A percentile compares a stretch with the other conserved stretches of the same genome.
phyloP scores from a whole-genome alignment of 805 yeast genomes.

The Helenozyma rhizophorensis region DNA sequence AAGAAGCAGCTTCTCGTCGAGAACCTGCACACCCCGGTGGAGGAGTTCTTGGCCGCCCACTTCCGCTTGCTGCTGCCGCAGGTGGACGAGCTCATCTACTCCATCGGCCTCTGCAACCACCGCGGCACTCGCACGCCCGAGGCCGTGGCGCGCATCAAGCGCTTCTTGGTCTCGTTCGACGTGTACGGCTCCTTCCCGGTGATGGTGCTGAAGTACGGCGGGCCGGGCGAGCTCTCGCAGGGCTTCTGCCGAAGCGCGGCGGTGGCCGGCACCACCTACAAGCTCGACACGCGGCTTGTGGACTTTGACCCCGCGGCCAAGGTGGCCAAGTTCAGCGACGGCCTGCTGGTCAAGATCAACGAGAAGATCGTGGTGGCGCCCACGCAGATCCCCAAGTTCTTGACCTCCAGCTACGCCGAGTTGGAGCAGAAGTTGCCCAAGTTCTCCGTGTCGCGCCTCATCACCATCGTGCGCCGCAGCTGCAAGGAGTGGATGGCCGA shows the following conservation, averaged over 20 bases:
- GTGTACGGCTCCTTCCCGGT: conserved; percentile 95
- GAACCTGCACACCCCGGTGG: conserved; percentile 53
- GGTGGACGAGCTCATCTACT: conserved; percentile 74
- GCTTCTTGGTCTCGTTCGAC: conserved; percentile 80
- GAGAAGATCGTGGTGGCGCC: conserved; percentile 81
- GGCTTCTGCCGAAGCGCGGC: conserved; percentile 98
- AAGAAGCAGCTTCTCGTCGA: conserved; percentile 54
- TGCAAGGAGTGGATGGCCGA: conserved; percentile 91
- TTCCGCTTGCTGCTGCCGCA: conserved; percentile 74
- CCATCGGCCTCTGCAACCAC: conserved; percentile 75
- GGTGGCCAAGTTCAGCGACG: conserved; percentile 71
- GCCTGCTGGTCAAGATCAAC: conserved; percentile 64
- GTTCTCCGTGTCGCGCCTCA: conserved; percentile 66
- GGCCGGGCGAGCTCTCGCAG: conserved; percentile 93
- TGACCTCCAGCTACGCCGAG: conserved; percentile 37
- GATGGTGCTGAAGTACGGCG: conserved; percentile 87
- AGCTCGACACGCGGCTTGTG: conserved; percentile 62
- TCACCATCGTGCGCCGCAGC: conserved; percentile 78
- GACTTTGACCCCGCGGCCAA: conserved; percentile 64
- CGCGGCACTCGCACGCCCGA: conserved; percentile 60
- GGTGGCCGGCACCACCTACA: conserved; percentile 94
- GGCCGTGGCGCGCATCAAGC: conserved; percentile 75
- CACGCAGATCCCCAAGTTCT: conserved; percentile 48
- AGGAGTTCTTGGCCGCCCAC: conserved; percentile 53
- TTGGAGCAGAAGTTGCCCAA: conserved; percentile 39